Evolutionary conservation across 169 alveolate species (phyloP).

Genomic region (Plasmodium adleri): DNA sequence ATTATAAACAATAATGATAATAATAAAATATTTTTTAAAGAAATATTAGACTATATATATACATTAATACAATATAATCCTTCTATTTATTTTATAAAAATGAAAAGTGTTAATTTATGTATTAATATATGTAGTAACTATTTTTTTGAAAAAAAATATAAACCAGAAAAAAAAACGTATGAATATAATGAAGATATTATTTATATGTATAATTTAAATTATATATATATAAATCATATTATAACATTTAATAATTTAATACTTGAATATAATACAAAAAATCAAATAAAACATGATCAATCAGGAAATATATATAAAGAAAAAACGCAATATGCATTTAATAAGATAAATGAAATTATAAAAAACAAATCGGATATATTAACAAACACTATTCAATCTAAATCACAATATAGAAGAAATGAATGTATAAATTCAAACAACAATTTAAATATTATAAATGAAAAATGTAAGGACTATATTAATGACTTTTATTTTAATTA

Average conservation of each 20-base stretch:
- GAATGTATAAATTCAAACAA: not conserved
- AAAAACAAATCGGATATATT: not conserved
- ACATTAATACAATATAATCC: conserved; percentile 38
- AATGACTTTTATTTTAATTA: conserved; percentile 66
- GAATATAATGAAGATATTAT: conserved; percentile 33
- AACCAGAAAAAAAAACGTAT: conserved; percentile 16
- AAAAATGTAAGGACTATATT: not conserved
- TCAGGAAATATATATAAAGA: not conserved
- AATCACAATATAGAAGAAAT: not conserved
- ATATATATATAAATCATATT: conserved; percentile 70
- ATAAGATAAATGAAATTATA: not conserved
- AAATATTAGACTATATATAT: conserved; percentile 46
- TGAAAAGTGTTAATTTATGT: conserved; percentile 50
- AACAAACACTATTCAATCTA: too few species aligned
- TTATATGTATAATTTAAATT: conserved; percentile 54
- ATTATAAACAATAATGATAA: not conserved
- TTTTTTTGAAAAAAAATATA: conserved; percentile 44
- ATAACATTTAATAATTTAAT: conserved; percentile 20
- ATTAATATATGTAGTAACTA: conserved; percentile 49
- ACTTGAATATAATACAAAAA: not conserved
- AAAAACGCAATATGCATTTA: not conserved
- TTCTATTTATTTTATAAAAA: conserved; percentile 42
- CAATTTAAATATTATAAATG: not conserved
- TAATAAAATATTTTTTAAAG: conserved; percentile 45
- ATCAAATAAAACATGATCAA: not conserved